Evolutionary conservation across 2,329 filamentous ascomycete species (phyloP).

Genomic region (Westerdykella ornata): DNA sequence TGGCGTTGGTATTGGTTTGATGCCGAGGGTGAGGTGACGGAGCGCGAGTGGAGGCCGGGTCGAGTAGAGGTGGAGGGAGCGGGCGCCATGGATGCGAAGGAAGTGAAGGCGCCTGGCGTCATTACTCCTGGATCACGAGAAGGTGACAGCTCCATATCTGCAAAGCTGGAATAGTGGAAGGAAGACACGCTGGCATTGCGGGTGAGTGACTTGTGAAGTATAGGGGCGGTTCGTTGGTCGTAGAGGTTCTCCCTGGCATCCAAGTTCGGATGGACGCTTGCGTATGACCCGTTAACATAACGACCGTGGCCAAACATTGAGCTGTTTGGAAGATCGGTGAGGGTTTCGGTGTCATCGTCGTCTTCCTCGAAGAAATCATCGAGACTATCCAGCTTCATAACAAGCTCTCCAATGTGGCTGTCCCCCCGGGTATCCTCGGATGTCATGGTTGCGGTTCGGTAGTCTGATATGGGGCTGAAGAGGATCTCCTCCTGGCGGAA

Average conservation of each 20-base stretch:
- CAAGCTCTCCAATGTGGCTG: conserved; percentile 72
- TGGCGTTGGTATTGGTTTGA: conserved; percentile 41
- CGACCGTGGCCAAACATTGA: conserved; percentile 23
- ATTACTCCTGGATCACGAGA: conserved; percentile 47
- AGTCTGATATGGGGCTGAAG: conserved; percentile 60
- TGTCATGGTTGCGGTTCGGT: conserved; percentile 85
- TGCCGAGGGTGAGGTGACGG: conserved; percentile 71
- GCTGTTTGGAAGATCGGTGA: conserved; percentile 30
- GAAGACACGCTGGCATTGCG: conserved; percentile 65
- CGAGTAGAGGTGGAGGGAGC: conserved; percentile 35
- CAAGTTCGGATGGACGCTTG: conserved; percentile 35
- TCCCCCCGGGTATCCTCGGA: conserved; percentile 73
- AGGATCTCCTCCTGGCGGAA: conserved; percentile 87
- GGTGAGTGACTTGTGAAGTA: conserved; percentile 72
- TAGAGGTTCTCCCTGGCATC: conserved; percentile 78
- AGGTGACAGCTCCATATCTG: conserved; percentile 60
- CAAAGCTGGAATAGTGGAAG: conserved; percentile 76
- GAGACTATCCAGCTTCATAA: conserved; percentile 52
- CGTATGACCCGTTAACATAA: conserved; percentile 22
- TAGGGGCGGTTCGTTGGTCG: conserved; percentile 86
- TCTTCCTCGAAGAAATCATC: conserved; percentile 52
- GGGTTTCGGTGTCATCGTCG: conserved; percentile 34
- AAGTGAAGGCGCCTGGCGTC: conserved; percentile 53
- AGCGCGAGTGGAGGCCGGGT: conserved; percentile 70
- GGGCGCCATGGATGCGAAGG: conserved; percentile 20